Conservation (phyloP, 2,329 filamentous ascomycete species). For the Diplodia scrobiculata region DNA sequence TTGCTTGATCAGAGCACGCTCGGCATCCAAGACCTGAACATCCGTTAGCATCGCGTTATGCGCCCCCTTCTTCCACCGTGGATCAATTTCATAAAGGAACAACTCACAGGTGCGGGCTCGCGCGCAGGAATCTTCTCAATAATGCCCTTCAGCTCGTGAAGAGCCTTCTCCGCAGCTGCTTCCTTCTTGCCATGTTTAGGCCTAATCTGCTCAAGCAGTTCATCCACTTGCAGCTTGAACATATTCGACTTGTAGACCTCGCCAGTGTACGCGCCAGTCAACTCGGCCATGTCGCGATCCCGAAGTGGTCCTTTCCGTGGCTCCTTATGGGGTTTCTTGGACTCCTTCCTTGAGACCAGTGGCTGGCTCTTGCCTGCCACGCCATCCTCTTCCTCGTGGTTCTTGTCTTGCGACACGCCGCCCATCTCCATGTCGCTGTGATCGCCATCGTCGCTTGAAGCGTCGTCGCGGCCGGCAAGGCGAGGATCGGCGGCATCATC, state of each 20-base stretch:
- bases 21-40: slow-evolving; percentile 66
- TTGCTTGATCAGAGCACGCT: slow-evolving; percentile 66
- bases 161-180: slow-evolving; percentile 54
- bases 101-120: slow-evolving; percentile 50
- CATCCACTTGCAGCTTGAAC: slow-evolving; percentile 69
- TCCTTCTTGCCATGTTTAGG: slow-evolving; percentile 62
- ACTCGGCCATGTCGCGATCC: slow-evolving; percentile 32
- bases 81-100: background rate
- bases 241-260: slow-evolving; percentile 66
- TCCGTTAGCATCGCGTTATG: background rate
- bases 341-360: slow-evolving; percentile 9
- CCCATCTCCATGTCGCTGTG: slow-evolving; percentile 32
- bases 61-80: background rate
- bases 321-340: slow-evolving; percentile 29
- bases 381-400: slow-evolving; percentile 12
- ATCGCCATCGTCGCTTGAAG: slow-evolving; percentile 29
- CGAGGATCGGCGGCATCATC: slow-evolving; percentile 32
- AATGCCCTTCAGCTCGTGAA: slow-evolving; percentile 58
- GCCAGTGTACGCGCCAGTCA: slow-evolving; percentile 48
- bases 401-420: slow-evolving; percentile 31
- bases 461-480: slow-evolving; percentile 3
- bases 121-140: slow-evolving; percentile 61
- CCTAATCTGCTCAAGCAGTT: slow-evolving; percentile 60
- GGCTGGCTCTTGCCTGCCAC: slow-evolving; percentile 6
- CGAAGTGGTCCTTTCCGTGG: slow-evolving; percentile 15